Percentiles rank a stretch among this genome's conserved stretches.
These are phyloP conservation scores for Rubia yunnanensis DNA, from an alignment of 257 asterid genomes.

Conservation along the genomic window DNA sequence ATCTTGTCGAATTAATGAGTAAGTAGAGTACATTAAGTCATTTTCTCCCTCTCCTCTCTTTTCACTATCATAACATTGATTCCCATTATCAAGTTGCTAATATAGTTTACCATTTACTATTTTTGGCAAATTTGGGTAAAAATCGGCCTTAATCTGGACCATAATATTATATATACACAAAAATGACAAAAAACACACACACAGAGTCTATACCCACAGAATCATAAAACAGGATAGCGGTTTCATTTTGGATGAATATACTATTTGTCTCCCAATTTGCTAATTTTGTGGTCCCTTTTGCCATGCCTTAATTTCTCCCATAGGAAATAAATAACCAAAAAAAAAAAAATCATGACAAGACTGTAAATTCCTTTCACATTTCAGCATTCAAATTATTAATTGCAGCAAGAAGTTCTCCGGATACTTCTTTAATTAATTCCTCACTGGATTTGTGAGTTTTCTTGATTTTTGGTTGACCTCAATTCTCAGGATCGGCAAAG, in stretches of 20 bases:
- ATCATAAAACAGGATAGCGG: not conserved
- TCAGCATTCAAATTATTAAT: not conserved
- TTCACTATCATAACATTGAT: not conserved
- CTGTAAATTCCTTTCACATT: slow-evolving; percentile 7
- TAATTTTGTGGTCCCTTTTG: not conserved
- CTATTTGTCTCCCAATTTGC: not conserved
- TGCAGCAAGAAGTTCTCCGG: too few relatives aligned
- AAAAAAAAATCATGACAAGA: not conserved
- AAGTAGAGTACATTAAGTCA: not conserved
- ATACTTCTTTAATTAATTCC: not conserved
- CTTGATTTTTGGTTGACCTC: not conserved
- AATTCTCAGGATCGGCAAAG: too few relatives aligned
- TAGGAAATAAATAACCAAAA: not conserved
- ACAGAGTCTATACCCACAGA: not conserved
- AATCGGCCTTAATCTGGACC: too few relatives aligned
- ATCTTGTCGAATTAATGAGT: not conserved
- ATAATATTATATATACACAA: not conserved
- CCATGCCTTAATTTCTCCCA: not conserved
- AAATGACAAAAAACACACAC: not conserved
- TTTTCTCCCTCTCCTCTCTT: not conserved
- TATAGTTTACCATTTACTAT: not conserved
- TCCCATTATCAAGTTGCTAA: not conserved
- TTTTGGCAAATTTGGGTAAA: not conserved
- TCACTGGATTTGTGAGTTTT: not conserved
- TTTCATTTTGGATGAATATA: not conserved